A percentile compares a stretch with the other conserved stretches of the same genome.
These are phyloP conservation scores for Lichenothelia convexa DNA, from an alignment of 495 filamentous ascomycete genomes.

Conservation along the genomic window DNA sequence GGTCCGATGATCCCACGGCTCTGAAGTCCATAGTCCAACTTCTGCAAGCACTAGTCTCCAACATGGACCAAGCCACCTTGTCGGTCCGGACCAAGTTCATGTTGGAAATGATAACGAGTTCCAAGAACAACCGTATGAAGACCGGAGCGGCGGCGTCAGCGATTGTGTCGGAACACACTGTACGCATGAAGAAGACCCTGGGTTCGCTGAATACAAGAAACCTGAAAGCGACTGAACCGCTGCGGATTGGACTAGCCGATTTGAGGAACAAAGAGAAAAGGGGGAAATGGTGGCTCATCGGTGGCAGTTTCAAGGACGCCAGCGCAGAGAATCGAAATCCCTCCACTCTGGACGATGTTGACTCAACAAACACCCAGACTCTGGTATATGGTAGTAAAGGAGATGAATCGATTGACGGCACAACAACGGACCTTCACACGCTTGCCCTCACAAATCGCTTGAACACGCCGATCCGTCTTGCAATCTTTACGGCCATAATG, in stretches of 20 bases:
- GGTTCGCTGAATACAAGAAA: conserved; percentile 51
- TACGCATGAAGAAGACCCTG: conserved; percentile 65
- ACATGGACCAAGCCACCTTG: conserved; percentile 45
- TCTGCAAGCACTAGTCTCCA: conserved; percentile 51
- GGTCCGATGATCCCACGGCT: conserved; percentile 79
- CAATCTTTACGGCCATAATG: conserved; percentile 81
- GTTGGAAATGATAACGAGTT: conserved; percentile 87
- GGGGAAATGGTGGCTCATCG: conserved; percentile 97
- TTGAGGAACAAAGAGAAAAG: conserved; percentile 64
- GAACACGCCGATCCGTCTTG: conserved; percentile 84
- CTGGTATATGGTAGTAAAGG: too few species aligned
- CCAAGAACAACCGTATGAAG: conserved; percentile 88
- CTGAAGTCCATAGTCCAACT: conserved; percentile 76
- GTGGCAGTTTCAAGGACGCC: conserved; percentile 61
- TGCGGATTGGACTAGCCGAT: conserved; percentile 63
- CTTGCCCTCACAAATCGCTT: conserved; percentile 73
- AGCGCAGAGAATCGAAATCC: conserved; percentile 9
- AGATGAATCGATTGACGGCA: conserved; percentile 1
- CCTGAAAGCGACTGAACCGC: conserved; percentile 58
- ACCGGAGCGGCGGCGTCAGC: conserved; percentile 41
- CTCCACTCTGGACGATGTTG: conserved; percentile 8
- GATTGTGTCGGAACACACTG: conserved; percentile 56
- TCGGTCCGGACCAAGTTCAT: conserved; percentile 91
- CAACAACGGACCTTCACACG: conserved; percentile 36
- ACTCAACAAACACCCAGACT: conserved; percentile 13